These are phyloP conservation scores for Termitomyces sp. DNA, from an alignment of 768 basidiomycete genomes.

Conservation along the genomic window DNA sequence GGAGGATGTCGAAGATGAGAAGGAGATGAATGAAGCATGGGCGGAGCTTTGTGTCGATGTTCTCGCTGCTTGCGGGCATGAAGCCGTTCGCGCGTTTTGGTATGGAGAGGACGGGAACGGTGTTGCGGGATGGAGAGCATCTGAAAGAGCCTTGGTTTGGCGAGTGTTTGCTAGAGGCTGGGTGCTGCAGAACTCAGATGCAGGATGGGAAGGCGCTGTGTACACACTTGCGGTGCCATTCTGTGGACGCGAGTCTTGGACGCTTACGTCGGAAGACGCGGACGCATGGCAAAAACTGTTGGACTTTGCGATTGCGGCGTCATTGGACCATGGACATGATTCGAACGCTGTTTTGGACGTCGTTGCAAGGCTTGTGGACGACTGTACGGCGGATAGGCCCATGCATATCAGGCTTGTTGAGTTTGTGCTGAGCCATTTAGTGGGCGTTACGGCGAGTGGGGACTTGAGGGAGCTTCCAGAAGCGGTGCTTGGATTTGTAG, in stretches of 20 bases:
- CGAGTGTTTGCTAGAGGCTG: constrained; percentile 50
- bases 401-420: constrained; percentile 51
- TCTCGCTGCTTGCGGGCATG: constrained; percentile 39
- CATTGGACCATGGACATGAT: constrained; percentile 58
- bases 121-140: constrained; percentile 30
- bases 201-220: constrained; percentile 50
- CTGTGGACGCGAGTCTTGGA: constrained; percentile 25
- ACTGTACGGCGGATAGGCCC: neutral
- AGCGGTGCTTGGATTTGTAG: constrained; percentile 52
- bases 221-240: constrained; percentile 61
- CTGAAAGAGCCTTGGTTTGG: constrained; percentile 54
- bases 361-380: constrained; percentile 36
- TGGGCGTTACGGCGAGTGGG: constrained; percentile 23
- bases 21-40: constrained; percentile 53
- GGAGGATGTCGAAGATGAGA: constrained; percentile 17
- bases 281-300: constrained; percentile 58
- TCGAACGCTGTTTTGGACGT: constrained; percentile 47
- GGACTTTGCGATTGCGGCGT: constrained; percentile 44
- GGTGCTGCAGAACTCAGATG: constrained; percentile 34
- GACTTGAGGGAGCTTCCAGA: constrained; percentile 51
- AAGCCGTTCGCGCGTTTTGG: constrained; percentile 54
- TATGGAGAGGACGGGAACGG: constrained; percentile 15
- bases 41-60: constrained; percentile 54
- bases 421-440: constrained; percentile 50
- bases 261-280: constrained; percentile 42